Percentiles rank a stretch among this genome's conserved stretches.
Conservation (phyloP, 352 stramenopile species). For the Phytophthora sansomeana region DNA sequence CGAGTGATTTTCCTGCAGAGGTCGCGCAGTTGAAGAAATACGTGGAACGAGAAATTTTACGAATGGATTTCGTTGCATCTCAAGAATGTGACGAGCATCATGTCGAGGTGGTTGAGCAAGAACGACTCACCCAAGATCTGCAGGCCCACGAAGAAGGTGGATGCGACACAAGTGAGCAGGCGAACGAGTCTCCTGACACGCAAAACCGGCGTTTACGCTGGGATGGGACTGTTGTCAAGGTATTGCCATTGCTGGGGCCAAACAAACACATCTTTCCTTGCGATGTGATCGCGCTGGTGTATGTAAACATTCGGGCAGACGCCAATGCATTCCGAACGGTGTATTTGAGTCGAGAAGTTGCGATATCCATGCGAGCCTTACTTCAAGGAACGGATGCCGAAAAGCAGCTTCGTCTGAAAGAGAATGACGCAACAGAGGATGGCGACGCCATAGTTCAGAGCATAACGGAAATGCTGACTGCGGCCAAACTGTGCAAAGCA, state of each 20-base stretch:
- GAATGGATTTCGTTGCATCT: constrained; percentile 45
- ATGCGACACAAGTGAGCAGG: constrained; percentile 1
- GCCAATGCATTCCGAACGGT: constrained; percentile 35
- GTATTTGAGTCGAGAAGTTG: constrained; percentile 46
- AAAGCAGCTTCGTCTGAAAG: not conserved
- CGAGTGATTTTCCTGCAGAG: constrained; percentile 28
- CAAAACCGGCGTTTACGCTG: constrained; percentile 34
- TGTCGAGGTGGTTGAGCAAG: constrained; percentile 38
- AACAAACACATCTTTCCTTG: constrained; percentile 32
- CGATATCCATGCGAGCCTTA: constrained; percentile 34
- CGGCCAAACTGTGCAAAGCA: constrained; percentile 1
- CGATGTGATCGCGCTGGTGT: constrained; percentile 45
- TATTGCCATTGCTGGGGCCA: constrained; percentile 33
- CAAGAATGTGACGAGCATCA: constrained; percentile 52
- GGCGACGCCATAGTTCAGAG: constrained; percentile 14
- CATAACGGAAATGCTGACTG: constrained; percentile 15
- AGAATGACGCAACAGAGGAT: constrained; percentile 1
- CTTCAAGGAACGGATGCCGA: constrained; percentile 15
- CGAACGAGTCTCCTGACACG: not conserved
- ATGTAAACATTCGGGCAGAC: constrained; percentile 37
- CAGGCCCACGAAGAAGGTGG: constrained; percentile 35
- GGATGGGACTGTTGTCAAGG: constrained; percentile 45
- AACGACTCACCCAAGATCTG: constrained; percentile 65
- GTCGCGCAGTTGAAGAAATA: constrained; percentile 51
- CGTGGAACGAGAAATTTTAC: constrained; percentile 54